These are phyloP conservation scores for Symmetrospora coprosmae DNA, from an alignment of 768 basidiomycete genomes.

Conservation along the genomic window DNA sequence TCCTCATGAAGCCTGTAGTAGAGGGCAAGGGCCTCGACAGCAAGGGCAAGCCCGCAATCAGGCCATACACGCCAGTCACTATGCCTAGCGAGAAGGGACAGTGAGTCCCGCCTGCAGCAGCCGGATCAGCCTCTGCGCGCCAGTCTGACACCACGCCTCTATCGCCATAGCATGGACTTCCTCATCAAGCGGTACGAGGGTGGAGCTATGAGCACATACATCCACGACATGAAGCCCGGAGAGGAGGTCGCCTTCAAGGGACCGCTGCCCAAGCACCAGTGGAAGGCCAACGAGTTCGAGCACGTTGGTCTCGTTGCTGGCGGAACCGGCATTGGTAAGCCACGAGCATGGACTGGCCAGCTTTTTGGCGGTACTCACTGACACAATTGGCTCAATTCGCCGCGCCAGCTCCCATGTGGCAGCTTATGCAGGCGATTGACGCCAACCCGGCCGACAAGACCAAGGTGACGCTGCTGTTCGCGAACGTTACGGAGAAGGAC, in stretches of 20 bases:
- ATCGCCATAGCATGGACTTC: conserved; percentile 40
- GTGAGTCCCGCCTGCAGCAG: conserved; percentile 2
- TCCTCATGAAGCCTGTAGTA: conserved; percentile 62
- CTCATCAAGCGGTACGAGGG: conserved; percentile 59
- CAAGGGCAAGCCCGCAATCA: conserved; percentile 73
- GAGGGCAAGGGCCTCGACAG: conserved; percentile 46
- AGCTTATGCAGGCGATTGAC: conserved; percentile 20
- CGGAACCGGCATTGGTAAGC: conserved; percentile 73
- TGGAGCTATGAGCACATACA: conserved; percentile 41
- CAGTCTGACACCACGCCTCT: background rate
- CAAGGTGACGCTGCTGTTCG: conserved; percentile 81
- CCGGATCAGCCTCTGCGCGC: background rate
- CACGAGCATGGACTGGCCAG: too few species aligned
- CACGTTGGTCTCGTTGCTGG: conserved; percentile 81
- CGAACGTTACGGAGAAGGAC: conserved; percentile 76
- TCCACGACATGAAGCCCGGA: conserved; percentile 64
- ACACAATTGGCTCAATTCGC: background rate
- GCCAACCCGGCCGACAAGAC: conserved; percentile 66
- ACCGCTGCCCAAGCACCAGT: conserved; percentile 64
- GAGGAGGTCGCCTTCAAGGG: conserved; percentile 72
- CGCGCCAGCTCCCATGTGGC: conserved; percentile 40
- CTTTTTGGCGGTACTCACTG: background rate
- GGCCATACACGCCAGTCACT: conserved; percentile 89
- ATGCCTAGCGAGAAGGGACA: conserved; percentile 39
- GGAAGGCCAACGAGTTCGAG: conserved; percentile 40